phyloP scores from a whole-genome alignment of 257 asterid species.

The Paraleonurus japonicus region DNA sequence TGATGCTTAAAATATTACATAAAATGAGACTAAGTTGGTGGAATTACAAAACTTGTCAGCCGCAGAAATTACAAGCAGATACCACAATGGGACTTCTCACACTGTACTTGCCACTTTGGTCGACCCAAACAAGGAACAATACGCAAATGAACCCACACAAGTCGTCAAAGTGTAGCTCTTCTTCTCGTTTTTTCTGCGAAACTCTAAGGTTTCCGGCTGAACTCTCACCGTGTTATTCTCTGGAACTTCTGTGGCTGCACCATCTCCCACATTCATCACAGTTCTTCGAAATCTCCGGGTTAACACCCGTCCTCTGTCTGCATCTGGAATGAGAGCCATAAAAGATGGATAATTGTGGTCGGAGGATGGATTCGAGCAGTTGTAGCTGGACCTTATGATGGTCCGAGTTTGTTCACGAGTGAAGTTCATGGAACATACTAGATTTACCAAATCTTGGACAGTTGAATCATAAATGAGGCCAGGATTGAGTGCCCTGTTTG shows the following conservation, averaged over 20 bases:
- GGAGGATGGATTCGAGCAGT: slow-evolving; percentile 38
- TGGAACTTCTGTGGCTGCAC: not conserved
- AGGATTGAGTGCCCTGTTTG: slow-evolving; percentile 43
- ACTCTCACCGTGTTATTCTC: not conserved
- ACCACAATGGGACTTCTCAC: slow-evolving; percentile 39
- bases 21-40: no score
- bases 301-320: not conserved
- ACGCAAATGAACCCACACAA: not conserved
- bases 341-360: slow-evolving; percentile 47
- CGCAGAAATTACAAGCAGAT: not conserved
- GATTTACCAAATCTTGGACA: slow-evolving; percentile 36
- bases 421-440: slow-evolving; percentile 43
- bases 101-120: slow-evolving; percentile 29
- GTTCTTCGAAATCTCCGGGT: not conserved
- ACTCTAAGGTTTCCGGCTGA: not conserved
- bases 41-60: not conserved
- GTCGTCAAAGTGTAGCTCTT: not conserved
- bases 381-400: slow-evolving; percentile 33
- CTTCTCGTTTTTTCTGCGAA: not conserved
- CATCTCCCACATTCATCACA: not conserved
- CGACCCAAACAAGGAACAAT: slow-evolving; percentile 26
- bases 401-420: slow-evolving; percentile 37
- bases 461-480: slow-evolving; percentile 39
- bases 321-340: slow-evolving; percentile 19
- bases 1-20: no score